These are phyloP conservation scores for Thuja plicata DNA, from an alignment of 83 land plant genomes.

Conservation along the genomic window DNA sequence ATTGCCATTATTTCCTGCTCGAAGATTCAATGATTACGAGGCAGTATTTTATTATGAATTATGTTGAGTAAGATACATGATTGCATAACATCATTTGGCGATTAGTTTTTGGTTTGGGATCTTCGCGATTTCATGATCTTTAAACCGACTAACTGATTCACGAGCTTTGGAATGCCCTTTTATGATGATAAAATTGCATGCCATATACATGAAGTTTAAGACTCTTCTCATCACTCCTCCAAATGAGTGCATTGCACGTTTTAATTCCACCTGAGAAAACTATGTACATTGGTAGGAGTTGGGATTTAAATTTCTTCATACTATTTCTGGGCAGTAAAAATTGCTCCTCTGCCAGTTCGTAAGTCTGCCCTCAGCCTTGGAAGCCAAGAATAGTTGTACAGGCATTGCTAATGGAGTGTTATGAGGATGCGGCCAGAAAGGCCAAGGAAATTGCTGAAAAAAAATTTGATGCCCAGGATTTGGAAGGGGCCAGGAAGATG, in stretches of 20 bases:
- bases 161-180: background rate
- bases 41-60: background rate
- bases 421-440: constrained; percentile 55
- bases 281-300: background rate
- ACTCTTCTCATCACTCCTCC: background rate
- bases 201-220: background rate
- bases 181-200: background rate
- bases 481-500: constrained; percentile 33
- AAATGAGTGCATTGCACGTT: background rate
- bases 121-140: background rate
- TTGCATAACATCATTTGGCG: background rate
- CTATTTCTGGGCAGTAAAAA: no score
- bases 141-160: background rate
- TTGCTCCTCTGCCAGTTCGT: background rate
- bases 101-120: background rate
- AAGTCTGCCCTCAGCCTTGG: background rate
- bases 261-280: background rate
- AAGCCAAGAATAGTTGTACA: background rate
- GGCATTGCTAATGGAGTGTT: constrained; percentile 53
- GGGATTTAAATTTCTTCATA: no score
- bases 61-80: background rate
- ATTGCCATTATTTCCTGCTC: background rate
- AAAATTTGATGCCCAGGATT: constrained; percentile 34
- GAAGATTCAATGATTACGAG: background rate
- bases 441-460: constrained; percentile 47